These are phyloP conservation scores for Ganoderma multipileum DNA, from an alignment of 1,284 basidiomycete genomes.

Conservation along the genomic window DNA sequence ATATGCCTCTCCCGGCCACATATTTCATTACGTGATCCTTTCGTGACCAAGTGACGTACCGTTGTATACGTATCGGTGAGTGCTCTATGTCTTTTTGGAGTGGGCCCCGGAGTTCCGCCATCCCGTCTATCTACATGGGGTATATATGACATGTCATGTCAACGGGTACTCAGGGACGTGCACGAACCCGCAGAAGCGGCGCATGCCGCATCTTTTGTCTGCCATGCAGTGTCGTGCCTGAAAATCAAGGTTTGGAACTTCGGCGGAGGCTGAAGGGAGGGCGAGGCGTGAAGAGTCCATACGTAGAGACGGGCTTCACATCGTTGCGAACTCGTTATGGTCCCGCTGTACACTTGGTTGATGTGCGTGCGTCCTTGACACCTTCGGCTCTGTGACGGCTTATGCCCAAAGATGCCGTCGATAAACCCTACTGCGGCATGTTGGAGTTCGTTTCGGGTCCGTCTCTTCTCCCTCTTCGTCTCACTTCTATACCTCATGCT, in stretches of 20 bases:
- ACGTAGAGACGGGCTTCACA: background rate
- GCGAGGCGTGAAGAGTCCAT: background rate
- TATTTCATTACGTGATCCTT: background rate
- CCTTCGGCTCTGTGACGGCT: background rate
- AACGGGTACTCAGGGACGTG: background rate
- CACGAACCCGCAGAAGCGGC: background rate
- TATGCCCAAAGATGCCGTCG: background rate
- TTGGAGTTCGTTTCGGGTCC: background rate
- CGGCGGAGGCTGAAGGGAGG: background rate
- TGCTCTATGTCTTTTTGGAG: background rate
- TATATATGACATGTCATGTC: background rate
- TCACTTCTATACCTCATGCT: background rate
- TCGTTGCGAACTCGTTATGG: background rate
- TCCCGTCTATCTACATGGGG: background rate
- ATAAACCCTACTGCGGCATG: too few species aligned
- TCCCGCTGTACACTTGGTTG: too few species aligned
- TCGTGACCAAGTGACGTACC: background rate
- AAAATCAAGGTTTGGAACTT: background rate
- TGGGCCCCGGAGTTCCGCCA: background rate
- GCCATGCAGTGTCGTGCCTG: background rate
- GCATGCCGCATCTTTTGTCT: background rate
- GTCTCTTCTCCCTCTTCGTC: background rate
- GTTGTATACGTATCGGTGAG: background rate
- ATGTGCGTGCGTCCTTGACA: background rate
- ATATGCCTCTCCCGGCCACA: background rate